These are phyloP conservation scores for Pythium oligandrum DNA, from an alignment of 352 stramenopile genomes.

Conservation along the genomic window DNA sequence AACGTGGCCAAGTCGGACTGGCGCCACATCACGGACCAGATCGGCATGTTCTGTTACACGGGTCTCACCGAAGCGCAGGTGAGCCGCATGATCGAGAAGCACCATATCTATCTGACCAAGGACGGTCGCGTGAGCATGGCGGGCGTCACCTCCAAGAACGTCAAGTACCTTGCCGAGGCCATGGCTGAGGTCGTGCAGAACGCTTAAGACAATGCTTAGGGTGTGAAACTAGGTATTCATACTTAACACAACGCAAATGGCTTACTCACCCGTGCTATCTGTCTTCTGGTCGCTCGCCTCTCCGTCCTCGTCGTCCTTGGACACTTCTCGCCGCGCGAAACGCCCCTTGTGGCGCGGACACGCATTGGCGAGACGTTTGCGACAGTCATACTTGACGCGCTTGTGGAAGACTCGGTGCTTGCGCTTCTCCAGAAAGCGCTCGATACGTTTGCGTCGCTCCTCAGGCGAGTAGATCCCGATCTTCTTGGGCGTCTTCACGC, in stretches of 20 bases:
- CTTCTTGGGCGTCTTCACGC: conserved; percentile 16
- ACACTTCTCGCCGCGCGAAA: conserved; percentile 38
- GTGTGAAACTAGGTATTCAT: too few species aligned
- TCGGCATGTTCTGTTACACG: conserved; percentile 99
- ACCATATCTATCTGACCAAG: conserved; percentile 98
- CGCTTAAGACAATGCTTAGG: conserved; percentile 31
- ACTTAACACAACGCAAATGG: too few species aligned
- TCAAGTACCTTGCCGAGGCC: conserved; percentile 94
- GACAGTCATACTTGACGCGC: conserved; percentile 69
- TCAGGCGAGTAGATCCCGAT: conserved; percentile 64
- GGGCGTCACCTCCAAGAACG: conserved; percentile 95
- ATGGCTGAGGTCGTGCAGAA: conserved; percentile 93
- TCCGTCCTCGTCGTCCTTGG: too few species aligned
- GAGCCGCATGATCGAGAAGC: conserved; percentile 90
- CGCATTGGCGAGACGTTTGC: conserved; percentile 60
- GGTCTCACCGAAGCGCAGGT: conserved; percentile 95
- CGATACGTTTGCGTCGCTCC: conserved; percentile 43
- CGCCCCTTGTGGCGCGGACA: conserved; percentile 68
- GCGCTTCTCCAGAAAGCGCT: conserved; percentile 70
- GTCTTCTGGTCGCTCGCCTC: too few species aligned
- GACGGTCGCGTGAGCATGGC: conserved; percentile 98
- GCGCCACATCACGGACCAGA: conserved; percentile 98
- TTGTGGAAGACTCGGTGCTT: conserved; percentile 68
- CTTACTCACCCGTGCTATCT: too few species aligned
- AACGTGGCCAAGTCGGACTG: conserved; percentile 87